Conservation (phyloP, 148 eudicot species). For the Tetragonia tetragonoides region DNA sequence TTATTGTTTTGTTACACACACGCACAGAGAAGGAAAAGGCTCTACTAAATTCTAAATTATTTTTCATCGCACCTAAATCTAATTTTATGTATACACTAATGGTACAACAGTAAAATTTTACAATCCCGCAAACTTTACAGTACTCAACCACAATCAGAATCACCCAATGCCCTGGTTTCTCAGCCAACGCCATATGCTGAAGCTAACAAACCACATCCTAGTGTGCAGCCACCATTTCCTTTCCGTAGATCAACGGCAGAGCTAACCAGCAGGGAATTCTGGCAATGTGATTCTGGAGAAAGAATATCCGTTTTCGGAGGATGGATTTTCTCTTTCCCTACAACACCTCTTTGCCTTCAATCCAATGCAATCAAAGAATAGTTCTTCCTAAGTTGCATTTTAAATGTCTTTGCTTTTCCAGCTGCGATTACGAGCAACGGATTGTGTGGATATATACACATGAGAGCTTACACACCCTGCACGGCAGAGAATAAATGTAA, state of each 20-base stretch:
- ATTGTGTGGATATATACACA: too few species aligned
- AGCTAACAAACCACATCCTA: too few species aligned
- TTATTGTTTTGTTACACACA: too few species aligned
- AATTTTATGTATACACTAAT: not conserved
- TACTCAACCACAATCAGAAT: not conserved
- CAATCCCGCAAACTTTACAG: not conserved
- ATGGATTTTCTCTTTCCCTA: not conserved
- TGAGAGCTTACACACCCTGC: not conserved
- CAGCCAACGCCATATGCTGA: too few species aligned
- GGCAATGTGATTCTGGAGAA: too few species aligned
- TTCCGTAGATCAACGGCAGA: too few species aligned
- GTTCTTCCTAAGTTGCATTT: not conserved
- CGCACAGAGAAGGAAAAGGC: too few species aligned
- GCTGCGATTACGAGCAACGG: not conserved
- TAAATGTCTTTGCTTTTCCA: not conserved
- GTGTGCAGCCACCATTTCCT: too few species aligned
- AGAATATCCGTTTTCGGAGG: too few species aligned
- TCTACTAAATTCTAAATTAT: too few species aligned
- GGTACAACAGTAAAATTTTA: not conserved
- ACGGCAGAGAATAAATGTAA: not conserved
- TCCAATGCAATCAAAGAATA: not conserved
- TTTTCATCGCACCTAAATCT: too few species aligned
- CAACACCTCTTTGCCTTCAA: not conserved
- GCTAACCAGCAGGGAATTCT: too few species aligned
- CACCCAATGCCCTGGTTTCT: not conserved